Evolutionary conservation across 148 eudicot species (phyloP).

Genomic region (Cornus suecica): DNA sequence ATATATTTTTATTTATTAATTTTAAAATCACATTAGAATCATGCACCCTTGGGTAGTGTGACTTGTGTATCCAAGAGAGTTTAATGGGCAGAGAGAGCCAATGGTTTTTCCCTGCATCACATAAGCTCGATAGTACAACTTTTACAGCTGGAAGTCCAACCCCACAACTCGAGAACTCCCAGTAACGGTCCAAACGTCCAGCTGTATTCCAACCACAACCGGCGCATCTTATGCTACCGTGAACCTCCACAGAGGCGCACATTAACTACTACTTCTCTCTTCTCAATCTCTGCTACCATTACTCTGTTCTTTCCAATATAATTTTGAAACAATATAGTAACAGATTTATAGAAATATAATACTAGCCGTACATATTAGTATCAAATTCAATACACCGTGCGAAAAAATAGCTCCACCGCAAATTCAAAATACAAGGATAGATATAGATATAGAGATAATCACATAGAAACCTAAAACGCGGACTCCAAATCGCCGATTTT

Average conservation of each 20-base stretch:
- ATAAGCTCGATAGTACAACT: background rate
- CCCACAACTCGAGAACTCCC: conserved; percentile 8
- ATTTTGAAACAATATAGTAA: background rate
- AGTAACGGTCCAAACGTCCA: conserved; percentile 21
- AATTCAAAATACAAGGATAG: background rate
- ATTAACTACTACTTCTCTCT: background rate
- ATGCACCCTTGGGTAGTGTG: background rate
- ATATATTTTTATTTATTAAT: background rate
- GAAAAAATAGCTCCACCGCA: too few relatives aligned
- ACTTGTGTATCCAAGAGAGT: too few relatives aligned
- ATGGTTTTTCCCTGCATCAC: background rate
- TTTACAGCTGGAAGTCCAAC: conserved; percentile 15
- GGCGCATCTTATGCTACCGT: conserved; percentile 9
- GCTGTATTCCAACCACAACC: conserved; percentile 20
- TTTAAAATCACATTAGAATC: background rate
- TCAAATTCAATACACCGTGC: too few relatives aligned
- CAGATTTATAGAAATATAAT: background rate
- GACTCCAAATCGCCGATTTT: conserved; percentile 47
- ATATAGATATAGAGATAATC: background rate
- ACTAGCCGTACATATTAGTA: too few relatives aligned
- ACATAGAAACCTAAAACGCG: conserved; percentile 2
- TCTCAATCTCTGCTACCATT: too few relatives aligned
- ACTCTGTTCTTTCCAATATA: too few relatives aligned
- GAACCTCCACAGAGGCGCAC: background rate
- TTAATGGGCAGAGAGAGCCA: too few relatives aligned